Base-by-base conservation (phyloP, 192 early-diverging fungal genomes). In the Coemansia sp. region DNA sequence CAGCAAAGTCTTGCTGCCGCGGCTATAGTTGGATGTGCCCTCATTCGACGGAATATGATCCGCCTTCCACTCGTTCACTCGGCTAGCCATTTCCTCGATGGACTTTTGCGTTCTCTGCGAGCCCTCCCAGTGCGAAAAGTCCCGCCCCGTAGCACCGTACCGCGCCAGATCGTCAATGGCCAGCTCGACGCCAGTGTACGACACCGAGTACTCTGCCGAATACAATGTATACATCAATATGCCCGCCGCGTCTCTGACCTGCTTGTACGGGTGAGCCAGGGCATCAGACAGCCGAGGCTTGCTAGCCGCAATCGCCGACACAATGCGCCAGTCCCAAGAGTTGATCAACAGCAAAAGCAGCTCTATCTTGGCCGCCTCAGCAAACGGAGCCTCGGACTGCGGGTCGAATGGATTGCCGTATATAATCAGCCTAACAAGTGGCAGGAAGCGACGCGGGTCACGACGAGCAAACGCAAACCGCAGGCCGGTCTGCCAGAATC, bases 221-320 rank as follows among this genome's bases (percentile, higher is more conserved):
- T 88, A 79, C 14, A 89, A 63, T 65, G 87, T 85, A 62, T 92
- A 90, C 63, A 96, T 88, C 55, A 88, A 82, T 7, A 80, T 81
- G 28, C 93, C 95, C 5, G 95, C 69, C 16, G 86, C 77, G 62
- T 95, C 91, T 4, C 96, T 87, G 26, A 97, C 93, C 75, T 95
- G 94, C 66, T 96, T 89, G 81, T 97, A 98, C 11, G 94, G 95
- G 75, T 94, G 90, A 14, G 80, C 77, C 63, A 95, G 70, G 37
- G 86, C 83, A 13, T 82, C 70, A 44, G 70, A 23, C 33, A 83
- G 67, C 6, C 76, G 72, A 26, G 73, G 76, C 30, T 57, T 67
- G 57, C 76, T 75, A 14, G 70, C 65, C 2, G 69, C 28, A 3
- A 83, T 70, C 4, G 81, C 38, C 43, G 81, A 75, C n/a, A 69